These are phyloP conservation scores for Hymenoscyphus repandus DNA, from an alignment of 2,329 filamentous ascomycete species.

Conservation along the genomic window DNA sequence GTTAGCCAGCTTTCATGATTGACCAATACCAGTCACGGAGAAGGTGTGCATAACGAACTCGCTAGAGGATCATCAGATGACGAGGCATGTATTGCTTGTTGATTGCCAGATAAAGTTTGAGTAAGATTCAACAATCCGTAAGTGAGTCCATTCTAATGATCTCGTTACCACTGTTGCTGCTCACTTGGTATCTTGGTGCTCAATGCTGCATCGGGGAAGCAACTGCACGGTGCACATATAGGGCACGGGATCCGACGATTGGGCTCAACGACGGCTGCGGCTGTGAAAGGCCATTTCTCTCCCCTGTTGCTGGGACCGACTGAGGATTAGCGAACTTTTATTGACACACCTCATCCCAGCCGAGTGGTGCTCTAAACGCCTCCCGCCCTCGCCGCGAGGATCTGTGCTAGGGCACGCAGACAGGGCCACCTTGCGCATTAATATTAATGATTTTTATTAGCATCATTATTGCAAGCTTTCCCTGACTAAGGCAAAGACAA, in stretches of 20 bases:
- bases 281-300: neutral
- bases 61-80: too few relatives aligned
- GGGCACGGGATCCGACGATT: neutral
- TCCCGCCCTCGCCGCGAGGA: slow-evolving; percentile 1
- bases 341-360: neutral
- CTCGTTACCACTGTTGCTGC: too few relatives aligned
- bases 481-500: neutral
- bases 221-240: neutral
- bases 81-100: too few relatives aligned
- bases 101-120: too few relatives aligned
- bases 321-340: neutral
- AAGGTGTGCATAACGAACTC: too few relatives aligned
- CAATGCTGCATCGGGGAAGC: neutral
- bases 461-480: neutral
- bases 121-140: too few relatives aligned
- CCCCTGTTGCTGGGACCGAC: neutral
- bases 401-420: neutral
- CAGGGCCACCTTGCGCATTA: neutral
- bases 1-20: too few relatives aligned
- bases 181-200: too few relatives aligned
- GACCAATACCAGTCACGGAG: too few relatives aligned
- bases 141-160: too few relatives aligned
- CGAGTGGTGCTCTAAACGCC: neutral
- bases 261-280: neutral
- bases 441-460: neutral